A percentile compares a stretch with the other conserved stretches of the same genome.
Evolutionary conservation across 1,139 yeast species (phyloP).

Genomic region (Saccharomyces hybrid): DNA sequence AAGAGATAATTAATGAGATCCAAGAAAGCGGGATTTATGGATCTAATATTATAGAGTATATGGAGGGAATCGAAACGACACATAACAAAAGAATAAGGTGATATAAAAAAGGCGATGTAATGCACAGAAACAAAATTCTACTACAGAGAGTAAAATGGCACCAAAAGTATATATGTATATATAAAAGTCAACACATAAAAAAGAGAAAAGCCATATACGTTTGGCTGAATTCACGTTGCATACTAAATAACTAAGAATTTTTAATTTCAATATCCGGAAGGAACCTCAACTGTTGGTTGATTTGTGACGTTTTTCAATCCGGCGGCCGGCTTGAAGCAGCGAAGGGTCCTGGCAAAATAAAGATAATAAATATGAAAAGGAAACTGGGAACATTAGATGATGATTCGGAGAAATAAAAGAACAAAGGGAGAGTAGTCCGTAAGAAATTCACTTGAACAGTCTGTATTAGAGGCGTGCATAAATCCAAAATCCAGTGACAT

Average conservation of each 20-base stretch:
- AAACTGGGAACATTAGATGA: neutral
- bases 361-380: neutral
- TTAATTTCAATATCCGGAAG: neutral
- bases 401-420: neutral
- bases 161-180: neutral
- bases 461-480: neutral
- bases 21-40: conserved; percentile 44
- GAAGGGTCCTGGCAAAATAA: neutral
- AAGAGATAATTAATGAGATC: conserved; percentile 33
- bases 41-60: conserved; percentile 50
- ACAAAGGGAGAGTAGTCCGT: no score
- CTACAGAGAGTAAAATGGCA: no score
- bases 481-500: neutral
- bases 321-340: neutral
- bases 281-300: neutral
- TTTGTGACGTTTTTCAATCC: neutral
- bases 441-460: neutral
- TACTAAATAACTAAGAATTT: neutral
- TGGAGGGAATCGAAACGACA: conserved; percentile 43
- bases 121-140: neutral
- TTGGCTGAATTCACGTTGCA: neutral
- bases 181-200: no score
- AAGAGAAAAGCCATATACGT: neutral
- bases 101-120: neutral
- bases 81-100: conserved; percentile 27